These are phyloP conservation scores for Mucor sp. DNA, from an alignment of 371 early-diverging fungal genomes.

Conservation along the genomic window DNA sequence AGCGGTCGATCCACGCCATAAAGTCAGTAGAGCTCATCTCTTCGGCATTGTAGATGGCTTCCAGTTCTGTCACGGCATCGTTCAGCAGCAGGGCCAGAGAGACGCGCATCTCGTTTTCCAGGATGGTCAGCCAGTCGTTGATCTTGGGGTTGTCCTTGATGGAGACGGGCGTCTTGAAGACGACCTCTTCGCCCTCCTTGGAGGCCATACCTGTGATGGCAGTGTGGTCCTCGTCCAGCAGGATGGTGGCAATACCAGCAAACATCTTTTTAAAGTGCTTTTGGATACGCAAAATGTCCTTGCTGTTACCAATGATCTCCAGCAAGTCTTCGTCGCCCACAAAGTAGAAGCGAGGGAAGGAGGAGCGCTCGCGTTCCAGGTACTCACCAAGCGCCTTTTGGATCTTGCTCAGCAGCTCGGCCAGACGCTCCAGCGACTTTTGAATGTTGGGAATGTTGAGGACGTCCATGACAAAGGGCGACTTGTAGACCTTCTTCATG, in stretches of 20 bases:
- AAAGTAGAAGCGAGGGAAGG: conserved; percentile 99
- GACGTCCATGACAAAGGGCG: conserved; percentile 94
- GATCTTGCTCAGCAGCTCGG: conserved; percentile 91
- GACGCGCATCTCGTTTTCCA: conserved; percentile 92
- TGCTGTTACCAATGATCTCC: conserved; percentile 98
- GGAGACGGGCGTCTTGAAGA: conserved; percentile 78
- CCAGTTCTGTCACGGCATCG: conserved; percentile 72
- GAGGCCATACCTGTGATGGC: conserved; percentile 86
- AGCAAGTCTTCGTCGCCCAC: conserved; percentile 99
- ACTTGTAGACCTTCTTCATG: conserved; percentile 98
- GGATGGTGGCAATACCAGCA: conserved; percentile 91
- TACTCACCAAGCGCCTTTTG: conserved; percentile 99
- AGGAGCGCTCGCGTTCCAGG: conserved; percentile 93
- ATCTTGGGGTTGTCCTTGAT: conserved; percentile 87
- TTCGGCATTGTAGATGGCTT: conserved; percentile 65
- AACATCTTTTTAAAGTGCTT: conserved; percentile 99
- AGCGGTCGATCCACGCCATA: conserved; percentile 86
- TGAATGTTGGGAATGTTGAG: conserved; percentile 92
- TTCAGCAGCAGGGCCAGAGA: conserved; percentile 80
- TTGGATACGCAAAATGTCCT: conserved; percentile 93
- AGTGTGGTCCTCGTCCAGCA: conserved; percentile 76
- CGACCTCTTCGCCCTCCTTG: conserved; percentile 91
- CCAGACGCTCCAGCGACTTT: conserved; percentile 92
- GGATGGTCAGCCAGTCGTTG: conserved; percentile 95
- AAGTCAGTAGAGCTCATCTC: conserved; percentile 64